These are phyloP conservation scores for Beta lomatogona DNA, from an alignment of 179 eudicot genomes.

Conservation along the genomic window DNA sequence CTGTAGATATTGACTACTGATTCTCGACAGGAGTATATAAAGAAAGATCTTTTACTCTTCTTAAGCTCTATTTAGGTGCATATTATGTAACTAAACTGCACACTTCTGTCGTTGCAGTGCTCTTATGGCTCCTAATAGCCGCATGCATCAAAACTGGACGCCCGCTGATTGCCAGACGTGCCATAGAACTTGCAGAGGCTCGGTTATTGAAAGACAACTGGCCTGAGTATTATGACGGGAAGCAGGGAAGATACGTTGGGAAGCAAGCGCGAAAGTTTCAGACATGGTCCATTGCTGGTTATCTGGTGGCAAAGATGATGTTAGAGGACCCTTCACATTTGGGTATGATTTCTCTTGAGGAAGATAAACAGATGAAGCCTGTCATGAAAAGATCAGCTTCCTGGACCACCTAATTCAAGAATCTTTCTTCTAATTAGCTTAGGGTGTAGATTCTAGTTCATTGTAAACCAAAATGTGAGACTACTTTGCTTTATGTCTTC, in stretches of 20 bases:
- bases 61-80: background rate
- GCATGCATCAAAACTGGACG: constrained; percentile 78
- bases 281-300: constrained; percentile 84
- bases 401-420: constrained; percentile 42
- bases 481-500: constrained; percentile 10
- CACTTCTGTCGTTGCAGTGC: constrained; percentile 49
- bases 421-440: background rate
- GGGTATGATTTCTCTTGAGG: constrained; percentile 70
- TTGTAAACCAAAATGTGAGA: constrained; percentile 8
- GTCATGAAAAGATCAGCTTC: constrained; percentile 61
- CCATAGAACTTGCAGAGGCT: constrained; percentile 65
- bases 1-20: too few species aligned
- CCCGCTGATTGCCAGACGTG: constrained; percentile 68
- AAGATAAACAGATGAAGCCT: constrained; percentile 65
- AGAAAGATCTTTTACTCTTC: background rate
- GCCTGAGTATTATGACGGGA: constrained; percentile 86
- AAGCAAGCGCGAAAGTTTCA: constrained; percentile 75
- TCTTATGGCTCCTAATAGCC: constrained; percentile 83
- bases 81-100: background rate
- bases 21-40: background rate
- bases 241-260: constrained; percentile 61
- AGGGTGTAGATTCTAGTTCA: constrained; percentile 20
- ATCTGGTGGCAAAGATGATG: constrained; percentile 79
- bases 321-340: constrained; percentile 76
- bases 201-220: constrained; percentile 60